phyloP scores from a whole-genome alignment of 2,329 filamentous ascomycete species.

The Amphichorda felina region DNA sequence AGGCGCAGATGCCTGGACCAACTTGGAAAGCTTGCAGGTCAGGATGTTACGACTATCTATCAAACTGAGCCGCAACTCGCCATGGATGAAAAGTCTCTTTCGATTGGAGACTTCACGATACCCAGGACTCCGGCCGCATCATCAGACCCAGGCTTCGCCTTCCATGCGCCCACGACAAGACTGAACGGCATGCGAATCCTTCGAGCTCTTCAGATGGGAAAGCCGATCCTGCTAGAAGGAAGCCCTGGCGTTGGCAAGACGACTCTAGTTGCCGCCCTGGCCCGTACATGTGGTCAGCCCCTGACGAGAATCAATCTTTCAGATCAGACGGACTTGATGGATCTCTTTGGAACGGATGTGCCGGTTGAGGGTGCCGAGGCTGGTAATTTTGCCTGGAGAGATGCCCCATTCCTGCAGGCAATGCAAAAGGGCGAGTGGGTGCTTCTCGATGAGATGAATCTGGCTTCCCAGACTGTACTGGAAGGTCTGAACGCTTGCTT shows the following conservation, averaged over 20 bases:
- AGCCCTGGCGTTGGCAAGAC: constrained; percentile 98
- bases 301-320: constrained; percentile 93
- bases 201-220: constrained; percentile 75
- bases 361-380: constrained; percentile 86
- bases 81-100: constrained; percentile 38
- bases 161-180: constrained; percentile 81
- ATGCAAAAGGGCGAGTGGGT: constrained; percentile 99
- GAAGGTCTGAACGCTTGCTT: constrained; percentile 95
- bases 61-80: constrained; percentile 46
- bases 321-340: constrained; percentile 95
- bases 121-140: constrained; percentile 30
- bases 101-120: constrained; percentile 66
- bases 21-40: constrained; percentile 53
- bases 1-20: constrained; percentile 61
- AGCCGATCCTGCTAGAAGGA: constrained; percentile 89
- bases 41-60: constrained; percentile 56
- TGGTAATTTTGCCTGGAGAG: constrained; percentile 88
- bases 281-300: constrained; percentile 65
- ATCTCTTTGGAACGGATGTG: constrained; percentile 92
- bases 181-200: constrained; percentile 85
- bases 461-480: constrained; percentile 91
- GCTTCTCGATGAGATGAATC: constrained; percentile 94
- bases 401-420: constrained; percentile 87
- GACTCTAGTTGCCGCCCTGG: constrained; percentile 76
- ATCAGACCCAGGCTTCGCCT: constrained; percentile 36